Percentiles rank a stretch among this genome's conserved stretches.
Evolutionary conservation across 345 rosid genomes (phyloP).

Genomic region (Kernera saxatilis): DNA sequence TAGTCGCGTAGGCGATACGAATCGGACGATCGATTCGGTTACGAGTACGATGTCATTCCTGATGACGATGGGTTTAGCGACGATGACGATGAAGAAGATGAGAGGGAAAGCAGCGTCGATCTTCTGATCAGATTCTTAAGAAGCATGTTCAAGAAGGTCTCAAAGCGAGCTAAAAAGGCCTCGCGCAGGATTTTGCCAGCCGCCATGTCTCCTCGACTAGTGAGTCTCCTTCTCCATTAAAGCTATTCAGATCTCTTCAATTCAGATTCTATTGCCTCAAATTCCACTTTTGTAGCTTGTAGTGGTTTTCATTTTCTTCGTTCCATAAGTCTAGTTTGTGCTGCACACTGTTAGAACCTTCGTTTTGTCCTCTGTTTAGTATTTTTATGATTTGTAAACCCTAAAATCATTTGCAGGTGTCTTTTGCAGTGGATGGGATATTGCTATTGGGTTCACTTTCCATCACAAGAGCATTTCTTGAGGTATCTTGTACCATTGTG

Average conservation of each 20-base stretch:
- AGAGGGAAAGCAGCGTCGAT: slow-evolving; percentile 66
- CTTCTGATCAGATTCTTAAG: slow-evolving; percentile 58
- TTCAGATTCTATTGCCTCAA: not conserved
- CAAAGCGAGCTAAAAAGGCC: slow-evolving; percentile 68
- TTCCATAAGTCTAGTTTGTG: not conserved
- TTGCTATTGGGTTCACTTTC: slow-evolving; percentile 65
- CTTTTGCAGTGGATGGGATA: slow-evolving; percentile 81
- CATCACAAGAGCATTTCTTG: slow-evolving; percentile 60
- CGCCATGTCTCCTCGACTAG: slow-evolving; percentile 61
- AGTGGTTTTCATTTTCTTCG: not conserved
- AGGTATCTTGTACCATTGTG: slow-evolving; percentile 37
- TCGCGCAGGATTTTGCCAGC: slow-evolving; percentile 59
- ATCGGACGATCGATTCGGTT: slow-evolving; percentile 35
- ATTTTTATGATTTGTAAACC: not conserved
- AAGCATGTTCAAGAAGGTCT: slow-evolving; percentile 57
- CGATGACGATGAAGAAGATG: slow-evolving; percentile 50
- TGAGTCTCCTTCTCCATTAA: slow-evolving; percentile 17
- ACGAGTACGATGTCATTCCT: slow-evolving; percentile 14
- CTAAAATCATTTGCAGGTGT: slow-evolving; percentile 37
- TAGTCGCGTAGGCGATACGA: slow-evolving; percentile 44
- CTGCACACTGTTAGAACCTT: not conserved
- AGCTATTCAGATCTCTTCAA: not conserved
- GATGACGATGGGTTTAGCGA: slow-evolving; percentile 25
- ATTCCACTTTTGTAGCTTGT: not conserved
- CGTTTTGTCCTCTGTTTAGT: too few relatives aligned